Evolutionary conservation across 768 basidiomycete genomes (phyloP), one percentile per base, ranked within the genome.

Genomic region (Pholiota molesta): DNA sequence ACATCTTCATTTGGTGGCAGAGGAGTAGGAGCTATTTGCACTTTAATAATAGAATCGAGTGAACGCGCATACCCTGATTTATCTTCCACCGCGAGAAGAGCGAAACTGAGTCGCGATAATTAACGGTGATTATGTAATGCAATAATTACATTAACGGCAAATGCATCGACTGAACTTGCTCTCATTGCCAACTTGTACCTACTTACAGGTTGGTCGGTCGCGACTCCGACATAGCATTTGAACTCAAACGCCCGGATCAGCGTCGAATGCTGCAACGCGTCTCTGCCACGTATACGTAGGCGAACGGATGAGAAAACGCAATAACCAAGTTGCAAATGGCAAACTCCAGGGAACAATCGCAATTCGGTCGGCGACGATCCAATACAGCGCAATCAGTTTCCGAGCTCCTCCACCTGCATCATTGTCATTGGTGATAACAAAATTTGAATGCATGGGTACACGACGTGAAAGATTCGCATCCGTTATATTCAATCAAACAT

Each of bases 401-500:
- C 81, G 85, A 62, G 75, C 81, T 35, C 73, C 78, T 5, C 78
- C 80, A 19, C 65, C 74, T 1, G 14, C 59, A 10, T 56, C 64
- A 17, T 76, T 92, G 16, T 81, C 82, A 67, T 84, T 21, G 91
- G 91, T 14, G 90, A 90, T 64, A 79, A 75, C 5, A 88, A 85
- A 66, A 75, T 81, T 2, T 93, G 52, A 89, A 86, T 39, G 79
- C 82, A 13, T 92, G 92, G 91, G 90, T 93, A 3, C 88, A 91
- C 68, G 89, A 91, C 60, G 62, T 80, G 37, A 88, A 86, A 68
- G 86, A 89, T 56, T 81, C 84, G 0, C 71, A 80, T 8, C 74
- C 17, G 86, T 92, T 58, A 77, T 86, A 17, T 81, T 95, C 71
- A 93, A 94, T 65, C 88, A 88, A 47, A 77, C 85, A 11, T 85